Base-by-base conservation (phyloP, 345 rosid genomes). In the Gossypium longicalyx region DNA sequence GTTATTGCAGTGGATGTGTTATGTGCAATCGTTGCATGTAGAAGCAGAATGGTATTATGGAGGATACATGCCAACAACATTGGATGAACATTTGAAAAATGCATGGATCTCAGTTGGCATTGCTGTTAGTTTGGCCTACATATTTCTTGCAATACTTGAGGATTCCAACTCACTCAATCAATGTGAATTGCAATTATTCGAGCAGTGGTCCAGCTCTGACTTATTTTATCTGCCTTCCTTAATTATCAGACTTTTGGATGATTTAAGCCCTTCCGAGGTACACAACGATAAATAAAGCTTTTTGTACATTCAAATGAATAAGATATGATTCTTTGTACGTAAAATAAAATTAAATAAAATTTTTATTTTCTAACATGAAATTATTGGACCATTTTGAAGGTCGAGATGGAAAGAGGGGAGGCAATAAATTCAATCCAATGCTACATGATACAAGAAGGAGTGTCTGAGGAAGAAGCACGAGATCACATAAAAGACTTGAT, bases 381-480 rank as follows among this genome's bases (percentile, higher is more conserved):
- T 61, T 15, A 27, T 61, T 25, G 64, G n/a, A 25, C 41, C 17
- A 12, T 60, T 60, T 60, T 27, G 44, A 61, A 61, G 66, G 2
- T 64, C 38, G 68, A 41, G 49, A 64, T 67, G 45, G 44, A 43
- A n/a, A 80, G 79, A 65, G 79, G 82, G 0, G 77, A 80, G 12
- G 65, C 43, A 15, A 45, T 57, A n/a, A 64, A 41, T 17, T 64
- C 68, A 41, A 64, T 41, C 25, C 68, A 64, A 41, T 64, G 68
- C 10, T 64, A 64, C 49, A 64, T 64, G 49, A 41, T 38, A 3
- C 77, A 60, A 27, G 62, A 72, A 61, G 57, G 65, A 2, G 47
- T 64, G 23, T 45, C 51, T 2, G 77, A 73, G 34, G 76, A 67
- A 53, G 82, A 58, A 67, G 82, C 82, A 59, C 44, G 64, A 67